Conservation (phyloP, 2,329 filamentous ascomycete genomes). For the Neofusicoccum umdonicola region DNA sequence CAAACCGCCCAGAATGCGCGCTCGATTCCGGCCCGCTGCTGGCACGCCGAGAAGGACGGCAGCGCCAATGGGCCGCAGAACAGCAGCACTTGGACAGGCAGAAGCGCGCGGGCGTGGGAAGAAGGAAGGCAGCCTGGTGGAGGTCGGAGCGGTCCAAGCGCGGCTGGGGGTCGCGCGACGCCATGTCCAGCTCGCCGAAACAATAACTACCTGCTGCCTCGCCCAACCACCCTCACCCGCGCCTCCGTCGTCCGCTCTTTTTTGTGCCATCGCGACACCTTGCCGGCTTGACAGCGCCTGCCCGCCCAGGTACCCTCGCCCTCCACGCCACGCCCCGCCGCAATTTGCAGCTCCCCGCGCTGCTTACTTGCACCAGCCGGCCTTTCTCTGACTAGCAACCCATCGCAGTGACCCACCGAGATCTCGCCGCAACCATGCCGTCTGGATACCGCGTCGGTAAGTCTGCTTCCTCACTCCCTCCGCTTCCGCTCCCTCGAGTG, state of each 20-base stretch:
- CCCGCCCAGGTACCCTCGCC: not conserved
- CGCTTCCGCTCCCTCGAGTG: not conserved
- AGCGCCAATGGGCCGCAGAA: too few relatives aligned
- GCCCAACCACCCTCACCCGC: not conserved
- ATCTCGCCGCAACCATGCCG: conserved; percentile 15
- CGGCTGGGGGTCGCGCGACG: too few relatives aligned
- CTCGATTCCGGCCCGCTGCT: too few relatives aligned
- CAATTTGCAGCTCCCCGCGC: not conserved
- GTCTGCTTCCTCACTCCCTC: not conserved
- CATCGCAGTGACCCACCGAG: not conserved
- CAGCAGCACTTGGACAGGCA: too few relatives aligned
- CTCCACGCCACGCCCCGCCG: not conserved
- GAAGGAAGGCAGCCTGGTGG: too few relatives aligned
- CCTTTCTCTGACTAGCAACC: not conserved
- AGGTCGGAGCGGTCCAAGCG: too few relatives aligned
- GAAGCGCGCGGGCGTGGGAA: too few relatives aligned
- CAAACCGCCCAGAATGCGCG: too few relatives aligned
- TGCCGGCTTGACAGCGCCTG: not conserved
- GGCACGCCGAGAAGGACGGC: too few relatives aligned
- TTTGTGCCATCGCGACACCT: not conserved
- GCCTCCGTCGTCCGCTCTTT: not conserved
- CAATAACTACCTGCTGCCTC: not conserved
- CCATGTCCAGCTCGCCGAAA: not conserved
- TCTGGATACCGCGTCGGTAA: conserved; percentile 17
- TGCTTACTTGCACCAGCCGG: not conserved